These are phyloP conservation scores for Leccinum barrowsii DNA, from an alignment of 768 basidiomycete species.

Conservation along the genomic window DNA sequence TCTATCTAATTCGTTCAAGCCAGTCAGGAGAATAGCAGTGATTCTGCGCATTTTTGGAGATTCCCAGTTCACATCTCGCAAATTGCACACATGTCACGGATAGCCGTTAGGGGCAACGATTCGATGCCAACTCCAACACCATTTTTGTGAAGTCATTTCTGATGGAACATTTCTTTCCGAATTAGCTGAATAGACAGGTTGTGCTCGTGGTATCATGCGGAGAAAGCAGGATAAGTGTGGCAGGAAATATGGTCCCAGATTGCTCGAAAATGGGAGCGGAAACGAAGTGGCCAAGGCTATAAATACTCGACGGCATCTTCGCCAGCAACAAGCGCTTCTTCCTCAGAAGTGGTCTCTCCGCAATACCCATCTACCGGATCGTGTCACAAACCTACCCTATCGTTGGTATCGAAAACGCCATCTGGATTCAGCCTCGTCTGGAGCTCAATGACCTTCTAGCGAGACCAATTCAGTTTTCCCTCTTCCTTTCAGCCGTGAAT, in stretches of 20 bases:
- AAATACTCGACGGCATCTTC: neutral
- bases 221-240: neutral
- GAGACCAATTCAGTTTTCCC: conserved; percentile 13
- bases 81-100: neutral
- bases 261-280: neutral
- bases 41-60: no score
- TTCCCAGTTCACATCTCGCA: no score
- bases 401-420: neutral
- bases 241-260: neutral
- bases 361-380: neutral
- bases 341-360: neutral
- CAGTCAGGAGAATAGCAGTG: no score
- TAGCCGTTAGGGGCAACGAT: neutral
- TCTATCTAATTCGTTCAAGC: no score
- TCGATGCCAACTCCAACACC: neutral
- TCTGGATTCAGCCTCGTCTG: conserved; percentile 11
- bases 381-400: conserved; percentile 15
- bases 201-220: neutral
- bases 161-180: neutral
- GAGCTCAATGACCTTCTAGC: conserved; percentile 15
- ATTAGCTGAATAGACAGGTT: neutral
- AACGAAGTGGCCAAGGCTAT: neutral
- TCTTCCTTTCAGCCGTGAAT: conserved; percentile 16
- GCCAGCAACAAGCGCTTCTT: neutral
- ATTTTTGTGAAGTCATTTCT: neutral